These are phyloP conservation scores for Turritis glabra DNA, from an alignment of 345 rosid genomes.

Conservation along the genomic window DNA sequence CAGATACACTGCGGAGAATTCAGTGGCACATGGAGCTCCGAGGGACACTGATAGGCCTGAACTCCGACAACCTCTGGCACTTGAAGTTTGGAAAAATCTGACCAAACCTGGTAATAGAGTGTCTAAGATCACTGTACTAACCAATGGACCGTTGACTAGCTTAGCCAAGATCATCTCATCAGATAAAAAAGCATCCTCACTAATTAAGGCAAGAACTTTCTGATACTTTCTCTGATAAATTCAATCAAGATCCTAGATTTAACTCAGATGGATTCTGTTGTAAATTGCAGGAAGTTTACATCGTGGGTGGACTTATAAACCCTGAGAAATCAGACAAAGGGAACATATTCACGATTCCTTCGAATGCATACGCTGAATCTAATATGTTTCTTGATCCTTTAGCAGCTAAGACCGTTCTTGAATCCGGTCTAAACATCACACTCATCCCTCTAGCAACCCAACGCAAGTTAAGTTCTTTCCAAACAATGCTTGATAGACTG, in stretches of 20 bases:
- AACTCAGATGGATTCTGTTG: background rate
- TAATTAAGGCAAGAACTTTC: conserved; percentile 55
- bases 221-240: background rate
- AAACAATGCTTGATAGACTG: conserved; percentile 40
- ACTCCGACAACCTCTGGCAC: conserved; percentile 68
- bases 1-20: conserved; percentile 84
- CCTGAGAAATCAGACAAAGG: conserved; percentile 46
- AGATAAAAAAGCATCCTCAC: conserved; percentile 39
- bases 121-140: conserved; percentile 67
- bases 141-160: conserved; percentile 83
- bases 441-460: conserved; percentile 71
- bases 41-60: conserved; percentile 70
- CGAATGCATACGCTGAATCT: conserved; percentile 66
- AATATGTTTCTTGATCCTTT: conserved; percentile 88
- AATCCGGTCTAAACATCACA: conserved; percentile 61
- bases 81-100: conserved; percentile 67
- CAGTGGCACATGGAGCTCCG: conserved; percentile 63
- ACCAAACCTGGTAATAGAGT: conserved; percentile 42
- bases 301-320: conserved; percentile 84
- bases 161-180: conserved; percentile 63
- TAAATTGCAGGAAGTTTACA: conserved; percentile 58
- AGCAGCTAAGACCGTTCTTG: conserved; percentile 71
- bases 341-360: conserved; percentile 53
- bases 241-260: background rate
- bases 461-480: conserved; percentile 51